phyloP scores from a whole-genome alignment of 2,329 filamentous ascomycete species.

The Xenoacremonium recifei region DNA sequence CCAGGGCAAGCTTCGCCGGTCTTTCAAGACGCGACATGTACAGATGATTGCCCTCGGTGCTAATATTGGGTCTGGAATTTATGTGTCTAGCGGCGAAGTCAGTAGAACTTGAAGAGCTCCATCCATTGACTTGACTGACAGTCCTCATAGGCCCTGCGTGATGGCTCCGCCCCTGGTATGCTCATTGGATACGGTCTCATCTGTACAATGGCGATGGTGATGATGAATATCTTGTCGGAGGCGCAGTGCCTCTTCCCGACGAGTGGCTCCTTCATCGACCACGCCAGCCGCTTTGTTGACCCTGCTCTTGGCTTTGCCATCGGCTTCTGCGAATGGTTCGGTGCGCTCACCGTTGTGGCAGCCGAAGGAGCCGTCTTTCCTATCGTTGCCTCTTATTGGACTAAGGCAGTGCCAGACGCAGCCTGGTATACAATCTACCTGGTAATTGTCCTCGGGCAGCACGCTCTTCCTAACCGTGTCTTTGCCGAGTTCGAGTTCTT shows the following conservation, averaged over 20 bases:
- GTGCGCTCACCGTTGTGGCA: background rate
- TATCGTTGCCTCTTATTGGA: background rate
- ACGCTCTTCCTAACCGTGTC: background rate
- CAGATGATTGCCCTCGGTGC: background rate
- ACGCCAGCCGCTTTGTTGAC: background rate
- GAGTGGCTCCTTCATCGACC: background rate
- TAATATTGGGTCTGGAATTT: background rate
- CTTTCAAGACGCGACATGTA: background rate
- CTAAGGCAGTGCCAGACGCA: background rate
- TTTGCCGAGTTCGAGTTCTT: conserved; percentile 1
- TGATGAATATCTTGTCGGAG: background rate
- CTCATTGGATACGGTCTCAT: conserved; percentile 1
- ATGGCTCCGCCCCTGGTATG: background rate
- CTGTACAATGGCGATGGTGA: background rate
- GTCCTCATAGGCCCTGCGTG: background rate
- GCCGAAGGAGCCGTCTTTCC: conserved; percentile 1
- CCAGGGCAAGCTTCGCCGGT: background rate
- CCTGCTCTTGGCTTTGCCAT: background rate
- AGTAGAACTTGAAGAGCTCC: background rate
- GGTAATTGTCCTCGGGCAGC: background rate
- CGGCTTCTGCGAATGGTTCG: background rate
- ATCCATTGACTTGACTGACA: background rate
- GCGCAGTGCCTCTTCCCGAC: background rate
- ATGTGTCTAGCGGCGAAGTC: background rate
- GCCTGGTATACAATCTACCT: conserved; percentile 1